These are phyloP conservation scores for Larix kaempferi DNA, from an alignment of 75 land plant species.

Conservation along the genomic window DNA sequence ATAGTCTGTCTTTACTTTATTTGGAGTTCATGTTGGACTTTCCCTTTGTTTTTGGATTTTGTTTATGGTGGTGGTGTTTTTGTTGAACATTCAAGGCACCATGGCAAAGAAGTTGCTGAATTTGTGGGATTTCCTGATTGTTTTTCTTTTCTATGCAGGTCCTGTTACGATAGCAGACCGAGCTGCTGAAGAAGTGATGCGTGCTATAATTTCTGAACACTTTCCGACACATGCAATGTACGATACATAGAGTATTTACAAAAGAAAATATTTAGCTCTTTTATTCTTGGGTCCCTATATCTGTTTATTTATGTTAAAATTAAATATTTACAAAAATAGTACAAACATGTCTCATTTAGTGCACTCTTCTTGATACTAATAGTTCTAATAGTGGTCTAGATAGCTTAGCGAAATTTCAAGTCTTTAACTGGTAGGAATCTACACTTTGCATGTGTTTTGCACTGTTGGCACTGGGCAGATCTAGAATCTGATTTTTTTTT, in stretches of 20 bases:
- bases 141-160: conserved; percentile 37
- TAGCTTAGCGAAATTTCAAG: no score
- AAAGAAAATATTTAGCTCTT: background rate
- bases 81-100: no score
- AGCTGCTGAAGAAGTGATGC: conserved; percentile 88
- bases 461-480: background rate
- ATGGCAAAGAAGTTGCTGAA: no score
- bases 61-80: no score
- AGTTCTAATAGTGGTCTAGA: no score
- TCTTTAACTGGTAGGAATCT: background rate
- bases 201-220: conserved; percentile 52
- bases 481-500: background rate
- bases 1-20: no score
- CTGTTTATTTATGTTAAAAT: background rate
- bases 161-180: conserved; percentile 97
- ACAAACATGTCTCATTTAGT: background rate
- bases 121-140: no score
- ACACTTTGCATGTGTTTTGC: background rate
- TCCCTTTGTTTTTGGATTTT: no score
- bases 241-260: conserved; percentile 15
- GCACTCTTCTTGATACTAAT: background rate
- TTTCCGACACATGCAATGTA: conserved; percentile 94
- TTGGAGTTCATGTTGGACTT: no score
- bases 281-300: background rate
- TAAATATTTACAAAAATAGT: background rate